Evolutionary conservation across 164 flowering plant genomes (phyloP), one percentile per base, ranked within the genome.

Genomic region (Protea cynaroides): DNA sequence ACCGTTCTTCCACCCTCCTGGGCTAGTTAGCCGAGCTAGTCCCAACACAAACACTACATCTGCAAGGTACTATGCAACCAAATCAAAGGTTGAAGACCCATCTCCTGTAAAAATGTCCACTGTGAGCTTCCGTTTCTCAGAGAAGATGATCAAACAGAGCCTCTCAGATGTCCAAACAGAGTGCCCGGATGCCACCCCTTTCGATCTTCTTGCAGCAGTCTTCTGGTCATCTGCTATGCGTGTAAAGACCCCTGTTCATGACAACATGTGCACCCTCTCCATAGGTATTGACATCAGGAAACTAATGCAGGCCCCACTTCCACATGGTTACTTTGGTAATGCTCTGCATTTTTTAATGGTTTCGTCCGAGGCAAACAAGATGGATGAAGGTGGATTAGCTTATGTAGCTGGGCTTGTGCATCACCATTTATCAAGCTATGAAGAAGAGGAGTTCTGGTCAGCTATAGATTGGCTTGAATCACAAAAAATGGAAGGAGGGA

Each of bases 311-410:
- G 74, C 71, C 12, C 78, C 84, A 29, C 73, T 83, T 15, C 90
- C 92, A 13, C 59, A 55, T 13, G 83, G 82, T 9, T 85, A 61
- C 66, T 92, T 83, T 23, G 96, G 97, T 22, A 92, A 89, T 69
- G 92, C 92, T 0, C 61, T 79, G 8, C 81, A 87, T 58, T 89
- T 92, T 61, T 86, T 90, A 7, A 22, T 21, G 3, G 72, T 72
- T 56, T 64, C 63, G 19, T 51, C 62, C 1, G 61, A 64, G n/a
- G 61, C 12, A 17, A 59, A 14, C 1, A 56, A 63, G 23, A 37
- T 68, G 40, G 66, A 71, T 14, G 59, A 37, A 22, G 59, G 60
- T 4, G 69, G 52, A 15, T 63, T 81, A 8, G 80, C 71, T 23
- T 40, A 69, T 10, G 56, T 75, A 59, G 81, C 69, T 5, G 75